phyloP scores from a whole-genome alignment of 148 eudicot species.

The Vaccinium myrtillus region DNA sequence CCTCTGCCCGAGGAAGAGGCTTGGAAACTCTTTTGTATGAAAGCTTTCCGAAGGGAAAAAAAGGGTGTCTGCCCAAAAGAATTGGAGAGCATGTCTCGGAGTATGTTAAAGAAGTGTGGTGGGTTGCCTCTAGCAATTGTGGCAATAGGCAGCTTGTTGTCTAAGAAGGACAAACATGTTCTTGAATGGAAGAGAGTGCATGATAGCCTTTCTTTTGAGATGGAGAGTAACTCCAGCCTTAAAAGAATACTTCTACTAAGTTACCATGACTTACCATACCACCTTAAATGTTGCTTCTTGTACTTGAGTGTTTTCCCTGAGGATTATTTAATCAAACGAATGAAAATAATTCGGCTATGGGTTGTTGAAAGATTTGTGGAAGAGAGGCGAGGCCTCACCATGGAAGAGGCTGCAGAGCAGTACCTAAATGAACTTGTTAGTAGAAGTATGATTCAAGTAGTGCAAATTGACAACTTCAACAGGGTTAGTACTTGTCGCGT shows the following conservation, averaged over 20 bases:
- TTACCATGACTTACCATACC: background rate
- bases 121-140: too few species aligned
- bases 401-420: constrained; percentile 18
- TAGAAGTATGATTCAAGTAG: constrained; percentile 19
- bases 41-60: too few species aligned
- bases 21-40: too few species aligned
- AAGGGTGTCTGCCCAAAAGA: too few species aligned
- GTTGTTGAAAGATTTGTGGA: constrained; percentile 18
- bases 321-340: constrained; percentile 16
- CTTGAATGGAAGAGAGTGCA: too few species aligned
- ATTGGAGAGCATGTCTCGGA: too few species aligned
- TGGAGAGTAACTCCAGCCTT: too few species aligned
- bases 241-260: too few species aligned
- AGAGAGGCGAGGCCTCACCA: background rate
- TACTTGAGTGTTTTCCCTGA: constrained; percentile 16
- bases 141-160: too few species aligned
- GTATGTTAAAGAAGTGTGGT: too few species aligned
- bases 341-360: constrained; percentile 11
- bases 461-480: background rate
- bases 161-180: too few species aligned
- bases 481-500: background rate
- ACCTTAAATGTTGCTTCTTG: constrained; percentile 16
- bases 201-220: too few species aligned
- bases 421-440: constrained; percentile 19
- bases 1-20: background rate